Evolutionary conservation across 164 flowering plant genomes (phyloP).

Genomic region (Piper longum): DNA sequence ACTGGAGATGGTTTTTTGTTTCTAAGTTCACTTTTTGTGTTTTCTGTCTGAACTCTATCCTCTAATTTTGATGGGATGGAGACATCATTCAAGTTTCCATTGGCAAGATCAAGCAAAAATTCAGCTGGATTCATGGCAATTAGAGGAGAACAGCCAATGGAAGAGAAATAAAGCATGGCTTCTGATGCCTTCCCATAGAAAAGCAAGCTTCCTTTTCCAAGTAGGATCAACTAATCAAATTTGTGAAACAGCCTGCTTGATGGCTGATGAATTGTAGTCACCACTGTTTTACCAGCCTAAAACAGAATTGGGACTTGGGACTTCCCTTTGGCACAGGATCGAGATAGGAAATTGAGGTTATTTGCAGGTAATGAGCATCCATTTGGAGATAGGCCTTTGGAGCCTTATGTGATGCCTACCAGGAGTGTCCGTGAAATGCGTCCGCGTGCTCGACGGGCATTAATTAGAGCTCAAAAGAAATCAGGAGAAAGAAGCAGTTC

Average conservation of each 20-base stretch:
- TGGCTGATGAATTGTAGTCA: constrained; percentile 95
- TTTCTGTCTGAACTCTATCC: constrained; percentile 52
- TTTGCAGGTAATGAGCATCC: constrained; percentile 70
- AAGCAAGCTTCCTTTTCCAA: constrained; percentile 75
- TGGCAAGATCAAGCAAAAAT: constrained; percentile 87
- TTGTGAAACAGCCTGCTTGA: constrained; percentile 93
- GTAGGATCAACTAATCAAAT: constrained; percentile 81
- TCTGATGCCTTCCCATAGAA: constrained; percentile 88
- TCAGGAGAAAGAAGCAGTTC: constrained; percentile 31
- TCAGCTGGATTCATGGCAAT: constrained; percentile 99
- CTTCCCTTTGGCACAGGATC: constrained; percentile 39
- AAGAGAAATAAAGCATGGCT: constrained; percentile 66
- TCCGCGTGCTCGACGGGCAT: constrained; percentile 73
- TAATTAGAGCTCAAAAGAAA: constrained; percentile 73
- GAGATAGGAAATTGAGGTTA: constrained; percentile 80
- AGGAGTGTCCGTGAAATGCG: constrained; percentile 64
- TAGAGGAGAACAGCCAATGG: constrained; percentile 83
- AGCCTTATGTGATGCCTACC: constrained; percentile 67
- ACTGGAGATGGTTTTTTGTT: constrained; percentile 11
- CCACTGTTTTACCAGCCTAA: constrained; percentile 84
- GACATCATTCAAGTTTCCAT: constrained; percentile 71
- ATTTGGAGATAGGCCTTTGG: constrained; percentile 62
- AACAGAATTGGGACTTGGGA: neutral
- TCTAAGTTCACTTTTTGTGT: constrained; percentile 11
- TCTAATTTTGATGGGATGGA: constrained; percentile 76